Evolutionary conservation across 202 grass and related monocot species (phyloP).

Genomic region (Hordeum pubiflorum): DNA sequence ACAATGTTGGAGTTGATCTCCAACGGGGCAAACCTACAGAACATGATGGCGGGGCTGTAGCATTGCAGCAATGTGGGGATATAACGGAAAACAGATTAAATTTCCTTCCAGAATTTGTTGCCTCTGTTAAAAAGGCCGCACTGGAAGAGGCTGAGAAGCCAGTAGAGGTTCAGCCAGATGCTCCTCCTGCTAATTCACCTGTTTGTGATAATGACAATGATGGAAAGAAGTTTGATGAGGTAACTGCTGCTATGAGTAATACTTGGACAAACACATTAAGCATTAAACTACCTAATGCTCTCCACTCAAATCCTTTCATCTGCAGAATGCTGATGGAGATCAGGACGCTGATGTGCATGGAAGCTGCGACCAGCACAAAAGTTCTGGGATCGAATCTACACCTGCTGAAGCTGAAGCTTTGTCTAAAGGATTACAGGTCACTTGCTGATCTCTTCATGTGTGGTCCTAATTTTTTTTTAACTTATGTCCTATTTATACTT

Average conservation of each 20-base stretch:
- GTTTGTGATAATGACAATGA: slow-evolving; percentile 31
- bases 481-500: slow-evolving; percentile 22
- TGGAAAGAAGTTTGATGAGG: slow-evolving; percentile 35
- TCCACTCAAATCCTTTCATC: slow-evolving; percentile 22
- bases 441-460: slow-evolving; percentile 5
- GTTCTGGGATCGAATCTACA: slow-evolving; percentile 61
- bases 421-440: slow-evolving; percentile 83
- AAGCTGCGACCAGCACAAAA: slow-evolving; percentile 42
- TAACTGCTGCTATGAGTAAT: slow-evolving; percentile 25
- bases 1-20: slow-evolving; percentile 18
- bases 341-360: slow-evolving; percentile 34
- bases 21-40: slow-evolving; percentile 22
- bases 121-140: slow-evolving; percentile 57
- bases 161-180: slow-evolving; percentile 27
- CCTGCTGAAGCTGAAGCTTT: slow-evolving; percentile 81
- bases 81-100: slow-evolving; percentile 42
- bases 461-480: not conserved
- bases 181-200: slow-evolving; percentile 19
- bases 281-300: not conserved
- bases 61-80: slow-evolving; percentile 38
- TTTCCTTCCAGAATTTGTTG: slow-evolving; percentile 60
- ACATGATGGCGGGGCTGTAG: slow-evolving; percentile 18
- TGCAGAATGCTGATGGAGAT: slow-evolving; percentile 42
- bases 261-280: slow-evolving; percentile 6
- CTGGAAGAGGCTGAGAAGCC: slow-evolving; percentile 52